Conservation (phyloP, 257 asterid species). For the Gentiana straminea region DNA sequence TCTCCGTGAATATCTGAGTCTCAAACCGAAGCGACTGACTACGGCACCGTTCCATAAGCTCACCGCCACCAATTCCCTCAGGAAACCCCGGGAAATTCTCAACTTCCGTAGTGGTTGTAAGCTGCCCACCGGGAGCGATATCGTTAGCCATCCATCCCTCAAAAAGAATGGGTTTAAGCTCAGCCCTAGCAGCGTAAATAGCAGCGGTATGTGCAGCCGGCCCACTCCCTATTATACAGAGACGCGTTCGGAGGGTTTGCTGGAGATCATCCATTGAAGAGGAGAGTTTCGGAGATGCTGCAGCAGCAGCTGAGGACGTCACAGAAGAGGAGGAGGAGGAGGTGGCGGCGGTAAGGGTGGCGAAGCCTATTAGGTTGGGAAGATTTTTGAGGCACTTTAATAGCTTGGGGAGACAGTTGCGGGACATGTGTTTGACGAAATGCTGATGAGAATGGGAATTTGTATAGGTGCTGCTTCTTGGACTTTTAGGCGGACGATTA, state of each 20-base stretch:
- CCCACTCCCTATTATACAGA: conserved; percentile 90
- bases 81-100: conserved; percentile 97
- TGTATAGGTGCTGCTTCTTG: neutral
- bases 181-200: conserved; percentile 85
- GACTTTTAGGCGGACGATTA: neutral
- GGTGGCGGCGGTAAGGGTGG: conserved; percentile 10
- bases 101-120: conserved; percentile 88
- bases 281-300: conserved; percentile 19
- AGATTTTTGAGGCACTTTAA: conserved; percentile 4
- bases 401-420: conserved; percentile 1
- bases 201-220: conserved; percentile 99
- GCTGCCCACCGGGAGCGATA: conserved; percentile 95
- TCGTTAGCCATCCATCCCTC: conserved; percentile 99
- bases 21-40: conserved; percentile 59
- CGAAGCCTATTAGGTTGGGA: conserved; percentile 16
- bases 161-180: conserved; percentile 79
- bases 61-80: conserved; percentile 61
- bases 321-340: neutral
- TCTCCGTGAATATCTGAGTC: conserved; percentile 60
- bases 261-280: conserved; percentile 39
- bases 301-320: conserved; percentile 8
- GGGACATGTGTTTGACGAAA: conserved; percentile 12
- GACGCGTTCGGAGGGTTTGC: conserved; percentile 49
- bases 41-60: conserved; percentile 62
- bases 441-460: neutral